Percentiles rank a stretch among this genome's conserved stretches.
phyloP scores from a whole-genome alignment of 2,329 filamentous ascomycete genomes.

The Neopestalotiopsis clavispora region DNA sequence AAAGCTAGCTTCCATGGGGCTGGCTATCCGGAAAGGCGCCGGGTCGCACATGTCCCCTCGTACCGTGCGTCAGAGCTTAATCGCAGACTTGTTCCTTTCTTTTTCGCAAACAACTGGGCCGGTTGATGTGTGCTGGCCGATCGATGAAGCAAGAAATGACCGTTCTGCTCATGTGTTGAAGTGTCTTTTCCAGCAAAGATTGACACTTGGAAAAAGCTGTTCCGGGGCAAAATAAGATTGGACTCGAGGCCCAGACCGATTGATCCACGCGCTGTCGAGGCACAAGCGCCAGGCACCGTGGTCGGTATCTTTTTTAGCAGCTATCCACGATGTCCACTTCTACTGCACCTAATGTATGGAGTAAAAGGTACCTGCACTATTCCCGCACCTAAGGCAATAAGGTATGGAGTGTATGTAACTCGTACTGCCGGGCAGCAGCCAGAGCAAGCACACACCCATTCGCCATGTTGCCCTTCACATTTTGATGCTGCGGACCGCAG shows the following conservation, averaged over 20 bases:
- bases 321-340: not conserved
- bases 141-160: conserved; percentile 1
- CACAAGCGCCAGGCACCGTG: not conserved
- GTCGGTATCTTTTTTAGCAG: not conserved
- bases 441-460: not conserved
- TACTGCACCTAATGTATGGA: not conserved
- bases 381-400: not conserved
- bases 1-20: not conserved
- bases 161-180: not conserved
- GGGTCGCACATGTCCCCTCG: not conserved
- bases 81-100: not conserved
- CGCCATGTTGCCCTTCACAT: not conserved
- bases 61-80: not conserved
- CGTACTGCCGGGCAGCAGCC: not conserved
- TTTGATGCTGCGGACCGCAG: too few relatives aligned
- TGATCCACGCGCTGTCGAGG: not conserved
- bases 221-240: not conserved
- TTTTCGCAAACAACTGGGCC: not conserved
- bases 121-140: not conserved
- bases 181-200: not conserved
- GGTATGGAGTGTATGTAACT: not conserved
- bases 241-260: not conserved
- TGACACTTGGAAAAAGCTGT: not conserved
- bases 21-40: not conserved
- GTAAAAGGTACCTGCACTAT: not conserved